Conservation (phyloP, 169 alveolate genomes). For the Amoebophrya sp. region DNA sequence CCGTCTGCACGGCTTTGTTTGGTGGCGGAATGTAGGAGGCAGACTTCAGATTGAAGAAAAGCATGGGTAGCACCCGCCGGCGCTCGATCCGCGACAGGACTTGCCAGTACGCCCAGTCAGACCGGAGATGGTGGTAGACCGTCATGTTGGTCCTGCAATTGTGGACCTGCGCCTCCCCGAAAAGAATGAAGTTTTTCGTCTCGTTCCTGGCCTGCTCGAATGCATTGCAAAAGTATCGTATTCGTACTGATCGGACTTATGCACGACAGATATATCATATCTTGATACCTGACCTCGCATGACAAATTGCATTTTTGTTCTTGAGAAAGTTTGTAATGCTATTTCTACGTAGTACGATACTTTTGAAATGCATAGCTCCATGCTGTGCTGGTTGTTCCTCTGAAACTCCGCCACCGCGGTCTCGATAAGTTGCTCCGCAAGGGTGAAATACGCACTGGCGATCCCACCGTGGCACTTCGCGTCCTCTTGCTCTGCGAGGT, state of each 20-base stretch:
- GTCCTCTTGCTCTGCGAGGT: neutral
- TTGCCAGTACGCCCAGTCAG: neutral
- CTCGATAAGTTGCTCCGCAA: neutral
- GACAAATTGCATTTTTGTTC: too few relatives aligned
- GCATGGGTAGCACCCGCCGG: neutral
- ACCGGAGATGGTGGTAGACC: neutral
- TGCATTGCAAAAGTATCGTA: too few relatives aligned
- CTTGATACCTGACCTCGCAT: too few relatives aligned
- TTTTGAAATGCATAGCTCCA: too few relatives aligned
- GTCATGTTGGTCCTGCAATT: neutral
- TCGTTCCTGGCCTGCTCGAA: neutral
- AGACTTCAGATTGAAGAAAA: neutral
- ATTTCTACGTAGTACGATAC: too few relatives aligned
- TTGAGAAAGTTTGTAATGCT: too few relatives aligned
- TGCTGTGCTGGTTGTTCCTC: too few relatives aligned
- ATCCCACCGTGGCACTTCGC: neutral
- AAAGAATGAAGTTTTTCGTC: neutral
- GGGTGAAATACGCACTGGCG: neutral
- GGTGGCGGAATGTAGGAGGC: neutral
- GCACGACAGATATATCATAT: too few relatives aligned
- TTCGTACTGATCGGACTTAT: too few relatives aligned
- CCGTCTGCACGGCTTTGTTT: neutral
- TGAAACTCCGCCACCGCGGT: too few relatives aligned
- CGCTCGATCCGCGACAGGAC: neutral
- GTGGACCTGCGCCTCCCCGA: constrained; percentile 14